Evolutionary conservation across 768 basidiomycete species (phyloP), one percentile per base, ranked within the genome.

Genomic region (Pleurotus eryngii): DNA sequence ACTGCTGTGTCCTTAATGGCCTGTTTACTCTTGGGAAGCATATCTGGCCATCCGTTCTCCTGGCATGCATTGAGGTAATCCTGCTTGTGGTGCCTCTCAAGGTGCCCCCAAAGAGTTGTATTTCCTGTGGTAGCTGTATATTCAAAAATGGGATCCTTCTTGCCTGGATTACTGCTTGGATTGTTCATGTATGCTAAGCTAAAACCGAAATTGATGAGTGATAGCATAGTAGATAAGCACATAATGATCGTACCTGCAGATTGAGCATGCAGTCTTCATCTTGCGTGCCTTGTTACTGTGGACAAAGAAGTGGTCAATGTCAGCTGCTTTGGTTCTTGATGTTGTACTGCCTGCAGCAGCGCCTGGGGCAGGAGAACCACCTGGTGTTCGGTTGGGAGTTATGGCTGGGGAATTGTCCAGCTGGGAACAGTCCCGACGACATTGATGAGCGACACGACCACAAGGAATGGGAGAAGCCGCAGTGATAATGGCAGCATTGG

Each of bases 31-130:
- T 42, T 42, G 12, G 39, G 39, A 12, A 42, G 39, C 39, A 42
- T 42, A 42, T 42, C 17, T 42, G 39, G 39, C 39, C 39, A 42
- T 12, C 39, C 3, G 39, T 42, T 42, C 39, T 42, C 39, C 17
- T 42, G 14, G 39, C 39, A 42, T 17, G 12, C 39, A 42, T 12
- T 4, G 17, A 12, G 14, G 39, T 42, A 42, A 12, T 17, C 14
- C 39, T 12, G 14, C 17, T 17, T 42, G 42, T 55, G 54, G 45
- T 55, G 26, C 54, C 22, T 55, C 22, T 55, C 54, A 26, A 55
- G 39, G 30, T 46, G 54, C 40, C 39, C 22, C 6, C 54, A 22
- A 22, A 55, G 54, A 20, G 40, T 26, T 20, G 42, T 55, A 55
- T 22, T 55, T 22, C 20, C 26, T 5, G 42, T 45, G 39, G 39